A percentile compares a stretch with the other conserved stretches of the same genome.
Conservation (phyloP, 192 early-diverging fungal species). For the Funneliformis mosseae region DNA sequence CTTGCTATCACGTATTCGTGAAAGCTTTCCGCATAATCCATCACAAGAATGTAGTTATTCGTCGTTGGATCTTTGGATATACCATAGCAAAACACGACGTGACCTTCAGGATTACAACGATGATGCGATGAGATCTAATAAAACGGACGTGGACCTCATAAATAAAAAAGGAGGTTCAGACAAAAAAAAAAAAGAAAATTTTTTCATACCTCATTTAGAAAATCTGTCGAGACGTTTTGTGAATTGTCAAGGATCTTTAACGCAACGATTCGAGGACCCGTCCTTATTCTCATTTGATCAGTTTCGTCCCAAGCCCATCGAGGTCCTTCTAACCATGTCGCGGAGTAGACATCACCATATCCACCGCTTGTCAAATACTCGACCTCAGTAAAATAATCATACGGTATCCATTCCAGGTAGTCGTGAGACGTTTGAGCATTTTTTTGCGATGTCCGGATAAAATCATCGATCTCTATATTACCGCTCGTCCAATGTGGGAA, state of each 20-base stretch:
- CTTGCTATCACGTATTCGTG: neutral
- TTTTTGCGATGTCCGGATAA: slow-evolving; percentile 9
- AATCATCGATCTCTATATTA: slow-evolving; percentile 10
- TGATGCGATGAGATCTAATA: neutral
- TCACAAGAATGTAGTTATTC: slow-evolving; percentile 15
- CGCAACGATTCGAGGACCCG: slow-evolving; percentile 10
- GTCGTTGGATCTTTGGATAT: slow-evolving; percentile 17
- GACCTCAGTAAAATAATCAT: neutral
- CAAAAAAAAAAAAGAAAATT: neutral
- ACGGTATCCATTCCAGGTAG: slow-evolving; percentile 24
- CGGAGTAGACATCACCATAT: neutral
- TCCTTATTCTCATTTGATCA: neutral
- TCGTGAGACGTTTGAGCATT: neutral
- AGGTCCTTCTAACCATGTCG: slow-evolving; percentile 5
- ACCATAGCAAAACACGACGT: slow-evolving; percentile 16
- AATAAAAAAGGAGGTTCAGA: neutral
- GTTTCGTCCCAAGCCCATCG: slow-evolving; percentile 15
- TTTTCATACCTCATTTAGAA: slow-evolving; percentile 4
- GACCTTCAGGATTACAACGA: slow-evolving; percentile 1
- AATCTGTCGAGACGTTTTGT: slow-evolving; percentile 16
- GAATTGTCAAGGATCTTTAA: slow-evolving; percentile 9
- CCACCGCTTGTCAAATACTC: slow-evolving; percentile 7
- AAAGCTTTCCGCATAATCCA: slow-evolving; percentile 4
- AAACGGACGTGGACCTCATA: neutral
- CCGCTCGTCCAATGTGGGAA: slow-evolving; percentile 22